These are phyloP conservation scores for Logfia minima DNA, from an alignment of 129 eudicot species.

Conservation along the genomic window DNA sequence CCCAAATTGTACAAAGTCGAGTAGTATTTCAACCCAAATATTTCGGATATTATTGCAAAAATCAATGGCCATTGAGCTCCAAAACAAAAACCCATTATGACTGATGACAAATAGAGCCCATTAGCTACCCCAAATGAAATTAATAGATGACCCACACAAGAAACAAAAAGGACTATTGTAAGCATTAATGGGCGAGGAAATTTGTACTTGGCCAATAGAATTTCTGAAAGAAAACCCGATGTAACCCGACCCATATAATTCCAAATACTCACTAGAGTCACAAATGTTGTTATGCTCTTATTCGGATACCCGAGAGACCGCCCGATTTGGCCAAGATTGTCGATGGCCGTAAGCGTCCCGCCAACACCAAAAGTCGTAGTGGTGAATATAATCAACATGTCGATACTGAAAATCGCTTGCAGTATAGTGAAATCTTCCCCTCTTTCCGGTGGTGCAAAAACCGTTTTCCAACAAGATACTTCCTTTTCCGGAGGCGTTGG, in stretches of 20 bases:
- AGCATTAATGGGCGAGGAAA: conserved; percentile 86
- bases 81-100: conserved; percentile 78
- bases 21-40: conserved; percentile 76
- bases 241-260: conserved; percentile 68
- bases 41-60: conserved; percentile 73
- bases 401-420: conserved; percentile 75
- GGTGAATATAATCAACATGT: conserved; percentile 65
- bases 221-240: conserved; percentile 63
- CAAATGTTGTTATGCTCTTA: conserved; percentile 59
- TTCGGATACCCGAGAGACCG: conserved; percentile 68
- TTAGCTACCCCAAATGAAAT: conserved; percentile 74
- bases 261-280: conserved; percentile 85
- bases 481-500: conserved; percentile 18
- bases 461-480: conserved; percentile 44
- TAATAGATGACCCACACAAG: conserved; percentile 71
- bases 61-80: conserved; percentile 91
- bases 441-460: conserved; percentile 61
- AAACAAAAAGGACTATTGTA: conserved; percentile 54
- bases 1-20: conserved; percentile 72
- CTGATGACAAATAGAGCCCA: conserved; percentile 61
- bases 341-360: conserved; percentile 77
- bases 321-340: conserved; percentile 83
- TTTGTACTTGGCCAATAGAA: conserved; percentile 58
- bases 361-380: conserved; percentile 70
- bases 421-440: conserved; percentile 76